Base-by-base conservation (phyloP, 305 asterid species). In the Solanum hybrid region DNA sequence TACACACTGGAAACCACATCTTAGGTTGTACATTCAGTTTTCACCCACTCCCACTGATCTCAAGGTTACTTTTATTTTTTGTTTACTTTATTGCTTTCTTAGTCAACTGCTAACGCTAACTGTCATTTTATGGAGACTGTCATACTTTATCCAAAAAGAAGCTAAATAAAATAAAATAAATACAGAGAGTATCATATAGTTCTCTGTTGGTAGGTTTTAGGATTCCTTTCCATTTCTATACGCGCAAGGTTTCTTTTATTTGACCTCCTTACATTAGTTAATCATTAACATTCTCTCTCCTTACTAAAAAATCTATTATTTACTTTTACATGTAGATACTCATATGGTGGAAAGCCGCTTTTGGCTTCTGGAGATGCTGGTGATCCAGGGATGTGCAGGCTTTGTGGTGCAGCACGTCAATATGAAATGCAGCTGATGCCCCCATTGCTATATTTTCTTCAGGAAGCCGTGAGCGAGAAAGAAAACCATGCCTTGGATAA, bases 401-500 rank as follows among this genome's bases (percentile, higher is more conserved):
- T 92, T 8, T 97, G 99, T 90, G 99, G 99, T 82, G 97, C 90
- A 61, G 61, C 93, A 67, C 94, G 97, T 91, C 96, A 92, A 75
- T 96, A 93, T 77, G 99, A 96, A 91, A 90, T 96, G 99, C 99
- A 97, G 93, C 89, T 97, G 91, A 95, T 97, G 99, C 95, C 98
- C 4, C 96, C 99, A 10, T 11, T 95, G 87, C 92, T 97, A 89
- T 96, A 90, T 93, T 97, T 95, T 95, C 93, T 95, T 91, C 97
- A 93, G 69, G 95, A 95, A 91, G 95, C 93, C 76, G 92, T 96
- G 11, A 89, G 96, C 87, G 90, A 89, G 81, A 86, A 90, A 90
- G 94, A 92, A 91, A 95, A 87, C 74, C 71, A 14, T 88, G 93
- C 88, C 10, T 61, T 95, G 88, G 96, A 95, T 69, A 95, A 93